Evolutionary conservation across 1,284 basidiomycete genomes (phyloP), one percentile per base, ranked within the genome.

Genomic region (Grifola frondosa): DNA sequence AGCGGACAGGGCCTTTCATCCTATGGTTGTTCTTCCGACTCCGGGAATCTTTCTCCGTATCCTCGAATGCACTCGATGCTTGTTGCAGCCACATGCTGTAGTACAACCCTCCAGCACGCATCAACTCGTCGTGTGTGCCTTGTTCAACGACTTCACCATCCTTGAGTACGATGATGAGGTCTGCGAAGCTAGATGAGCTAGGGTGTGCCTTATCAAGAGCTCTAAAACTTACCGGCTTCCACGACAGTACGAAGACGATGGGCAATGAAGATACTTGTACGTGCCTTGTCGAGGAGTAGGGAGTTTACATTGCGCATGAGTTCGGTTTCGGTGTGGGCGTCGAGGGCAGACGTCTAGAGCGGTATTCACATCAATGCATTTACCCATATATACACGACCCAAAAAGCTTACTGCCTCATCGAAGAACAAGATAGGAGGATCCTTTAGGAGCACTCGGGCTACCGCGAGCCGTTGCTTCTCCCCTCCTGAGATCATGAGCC

Each of bases 391-490:
- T n/a, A 25, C 13, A 21, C 21, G 7, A 20, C 39, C 29, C 4
- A 28, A 6, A 34, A 15, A 3, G 73, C 88, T 63, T 56, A 91
- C 91, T 24, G 97, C 96, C 68, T 99, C 96, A 61, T 99, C 96
- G 59, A 99, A 98, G 72, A 99, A 97, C 58, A 98, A 62, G 58
- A 98, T 97, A 3, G 86, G 84, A 0, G 96, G 92, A 63, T 99
- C 88, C 69, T 98, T 98, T 37, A 99, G 68, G 56, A 99, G 67
- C 31, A 97, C 82, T 13, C 97, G 73, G 5, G 96, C 97, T 11
- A 99, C 91, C 0, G 96, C 97, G 52, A 99, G 66, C 31, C 97
- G 71, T 73, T 99, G 96, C 67, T 99, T 98, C 74, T 99, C 96
- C 0, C 97, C 96, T 0, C 96, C 96, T 12, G 91, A 94, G 44